Conservation (phyloP, 2,329 filamentous ascomycete species). For the Aspergillus quadrilineatus region DNA sequence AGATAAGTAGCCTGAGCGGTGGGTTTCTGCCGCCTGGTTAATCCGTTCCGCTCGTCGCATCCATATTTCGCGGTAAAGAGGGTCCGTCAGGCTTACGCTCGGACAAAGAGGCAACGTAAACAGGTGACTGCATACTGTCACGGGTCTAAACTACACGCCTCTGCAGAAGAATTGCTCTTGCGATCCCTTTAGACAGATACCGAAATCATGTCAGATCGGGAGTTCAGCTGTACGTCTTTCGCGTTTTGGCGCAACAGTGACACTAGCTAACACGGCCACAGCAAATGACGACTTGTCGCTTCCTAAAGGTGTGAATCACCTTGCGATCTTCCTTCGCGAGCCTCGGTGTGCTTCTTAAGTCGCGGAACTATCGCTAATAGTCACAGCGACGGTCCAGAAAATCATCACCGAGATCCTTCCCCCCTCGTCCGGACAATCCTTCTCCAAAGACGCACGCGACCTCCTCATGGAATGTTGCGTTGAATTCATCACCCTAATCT, state of each 20-base stretch:
- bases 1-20: constrained; percentile 26
- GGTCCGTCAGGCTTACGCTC: not conserved
- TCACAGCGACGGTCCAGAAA: constrained; percentile 66
- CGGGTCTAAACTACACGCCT: not conserved
- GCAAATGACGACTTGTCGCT: constrained; percentile 61
- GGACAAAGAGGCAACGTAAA: not conserved
- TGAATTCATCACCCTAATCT: constrained; percentile 97
- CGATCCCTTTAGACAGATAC: not conserved
- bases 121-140: not conserved
- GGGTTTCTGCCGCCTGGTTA: constrained; percentile 27
- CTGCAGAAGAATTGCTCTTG: not conserved
- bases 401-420: constrained; percentile 94
- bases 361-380: constrained; percentile 1
- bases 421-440: constrained; percentile 72
- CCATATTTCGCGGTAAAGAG: constrained; percentile 14
- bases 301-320: constrained; percentile 51
- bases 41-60: constrained; percentile 21
- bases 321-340: not conserved
- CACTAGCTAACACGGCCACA: constrained; percentile 30
- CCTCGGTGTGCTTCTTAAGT: not conserved
- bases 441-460: constrained; percentile 93
- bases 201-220: constrained; percentile 54
- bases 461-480: constrained; percentile 97
- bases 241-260: not conserved
- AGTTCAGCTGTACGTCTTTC: constrained; percentile 49